Evolutionary conservation across 78 protist genomes (phyloP).

Genomic region (Bigelowiella natans): DNA sequence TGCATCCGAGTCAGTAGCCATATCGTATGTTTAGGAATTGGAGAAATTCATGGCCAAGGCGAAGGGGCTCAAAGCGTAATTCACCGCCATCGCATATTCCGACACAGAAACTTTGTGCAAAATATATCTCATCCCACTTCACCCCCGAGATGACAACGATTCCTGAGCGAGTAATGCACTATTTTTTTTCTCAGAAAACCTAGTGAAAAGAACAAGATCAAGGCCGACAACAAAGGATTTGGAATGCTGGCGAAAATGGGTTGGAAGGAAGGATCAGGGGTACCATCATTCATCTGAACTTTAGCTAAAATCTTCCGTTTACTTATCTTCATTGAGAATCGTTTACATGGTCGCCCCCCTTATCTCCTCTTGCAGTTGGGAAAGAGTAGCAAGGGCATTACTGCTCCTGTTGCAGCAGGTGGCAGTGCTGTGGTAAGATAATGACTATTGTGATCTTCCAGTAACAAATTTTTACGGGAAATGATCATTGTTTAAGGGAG

Average conservation of each 20-base stretch:
- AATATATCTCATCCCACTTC: no score
- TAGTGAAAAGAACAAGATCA: background rate
- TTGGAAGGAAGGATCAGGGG: background rate
- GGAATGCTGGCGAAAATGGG: background rate
- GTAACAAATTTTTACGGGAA: no score
- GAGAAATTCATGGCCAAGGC: background rate
- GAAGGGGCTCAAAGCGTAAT: background rate
- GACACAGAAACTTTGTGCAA: no score
- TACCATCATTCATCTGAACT: no score
- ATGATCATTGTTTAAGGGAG: no score
- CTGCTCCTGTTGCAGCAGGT: background rate
- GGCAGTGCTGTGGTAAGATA: background rate
- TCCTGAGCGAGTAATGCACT: background rate
- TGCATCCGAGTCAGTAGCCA: no score
- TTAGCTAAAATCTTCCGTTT: no score
- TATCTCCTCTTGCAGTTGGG: background rate
- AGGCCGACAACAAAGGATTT: background rate
- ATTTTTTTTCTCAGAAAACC: background rate
- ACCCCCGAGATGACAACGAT: no score
- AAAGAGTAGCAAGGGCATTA: background rate
- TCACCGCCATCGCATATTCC: background rate
- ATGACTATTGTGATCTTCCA: no score
- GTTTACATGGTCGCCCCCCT: no score
- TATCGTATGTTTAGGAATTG: no score
- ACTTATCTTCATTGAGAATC: no score